Conservation (phyloP, 768 basidiomycete genomes). For the Tricholoma sp. region DNA sequence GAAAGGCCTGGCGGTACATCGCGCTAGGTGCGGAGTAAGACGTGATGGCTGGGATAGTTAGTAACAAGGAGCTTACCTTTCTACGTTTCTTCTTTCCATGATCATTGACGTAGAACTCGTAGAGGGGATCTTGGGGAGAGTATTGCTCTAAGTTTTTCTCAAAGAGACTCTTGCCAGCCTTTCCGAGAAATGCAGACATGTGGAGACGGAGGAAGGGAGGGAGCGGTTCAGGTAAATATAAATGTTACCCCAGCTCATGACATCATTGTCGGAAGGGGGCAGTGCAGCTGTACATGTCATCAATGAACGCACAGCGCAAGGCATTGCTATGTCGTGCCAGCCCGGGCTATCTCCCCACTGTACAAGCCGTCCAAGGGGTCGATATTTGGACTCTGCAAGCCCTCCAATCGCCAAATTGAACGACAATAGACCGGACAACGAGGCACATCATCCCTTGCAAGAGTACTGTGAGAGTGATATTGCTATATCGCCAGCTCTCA, state of each 20-base stretch:
- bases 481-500: too few species aligned
- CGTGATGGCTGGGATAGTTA: background rate
- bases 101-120: conserved; percentile 55
- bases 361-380: too few species aligned
- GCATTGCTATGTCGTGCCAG: too few species aligned
- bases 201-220: conserved; percentile 3
- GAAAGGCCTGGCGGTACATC: conserved; percentile 73
- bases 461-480: too few species aligned
- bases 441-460: too few species aligned
- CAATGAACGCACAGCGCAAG: too few species aligned
- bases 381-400: too few species aligned
- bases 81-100: conserved; percentile 51
- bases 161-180: conserved; percentile 57
- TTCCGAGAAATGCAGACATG: conserved; percentile 30
- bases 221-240: background rate
- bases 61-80: conserved; percentile 38
- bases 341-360: too few species aligned
- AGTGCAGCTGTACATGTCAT: too few species aligned
- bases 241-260: background rate
- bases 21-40: conserved; percentile 37
- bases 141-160: conserved; percentile 61
- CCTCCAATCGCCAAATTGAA: too few species aligned
- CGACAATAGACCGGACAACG: too few species aligned
- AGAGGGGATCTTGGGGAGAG: conserved; percentile 67
- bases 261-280: background rate